These are phyloP conservation scores for Canariomyces notabilis DNA, from an alignment of 2,329 filamentous ascomycete species.

Conservation along the genomic window DNA sequence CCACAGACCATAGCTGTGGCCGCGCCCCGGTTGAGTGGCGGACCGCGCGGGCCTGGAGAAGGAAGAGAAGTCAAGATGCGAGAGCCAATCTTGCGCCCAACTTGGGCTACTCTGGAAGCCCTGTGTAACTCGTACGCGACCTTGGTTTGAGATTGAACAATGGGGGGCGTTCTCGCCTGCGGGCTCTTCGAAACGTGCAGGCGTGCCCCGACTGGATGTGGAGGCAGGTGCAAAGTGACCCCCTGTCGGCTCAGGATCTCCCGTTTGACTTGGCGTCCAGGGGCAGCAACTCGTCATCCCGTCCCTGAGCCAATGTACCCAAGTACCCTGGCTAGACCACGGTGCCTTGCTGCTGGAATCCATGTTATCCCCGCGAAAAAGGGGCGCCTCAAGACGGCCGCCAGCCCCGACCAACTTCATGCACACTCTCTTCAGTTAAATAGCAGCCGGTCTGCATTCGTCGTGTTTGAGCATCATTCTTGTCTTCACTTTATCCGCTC, in stretches of 20 bases:
- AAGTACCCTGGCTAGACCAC: slow-evolving; percentile 1
- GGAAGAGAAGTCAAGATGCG: no score
- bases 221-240: slow-evolving; percentile 11
- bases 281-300: slow-evolving; percentile 7
- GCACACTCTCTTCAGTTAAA: slow-evolving; percentile 20
- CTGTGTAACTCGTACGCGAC: slow-evolving; percentile 8
- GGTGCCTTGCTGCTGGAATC: slow-evolving; percentile 7
- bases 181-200: slow-evolving; percentile 20
- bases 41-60: not conserved
- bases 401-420: slow-evolving; percentile 17
- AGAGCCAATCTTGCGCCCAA: not conserved
- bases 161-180: slow-evolving; percentile 18
- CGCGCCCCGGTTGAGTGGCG: no score
- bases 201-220: slow-evolving; percentile 16
- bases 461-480: slow-evolving; percentile 9
- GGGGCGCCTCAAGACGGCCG: slow-evolving; percentile 1
- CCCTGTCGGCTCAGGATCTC: slow-evolving; percentile 16
- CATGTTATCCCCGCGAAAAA: slow-evolving; percentile 9
- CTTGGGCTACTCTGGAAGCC: not conserved
- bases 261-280: slow-evolving; percentile 25
- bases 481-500: slow-evolving; percentile 13
- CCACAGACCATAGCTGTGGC: not conserved
- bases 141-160: slow-evolving; percentile 19
- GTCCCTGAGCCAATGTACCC: slow-evolving; percentile 12
- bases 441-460: slow-evolving; percentile 17